A percentile compares a stretch with the other conserved stretches of the same genome.
These are phyloP conservation scores for Xylaria sp. DNA, from an alignment of 495 filamentous ascomycete genomes.

Conservation along the genomic window DNA sequence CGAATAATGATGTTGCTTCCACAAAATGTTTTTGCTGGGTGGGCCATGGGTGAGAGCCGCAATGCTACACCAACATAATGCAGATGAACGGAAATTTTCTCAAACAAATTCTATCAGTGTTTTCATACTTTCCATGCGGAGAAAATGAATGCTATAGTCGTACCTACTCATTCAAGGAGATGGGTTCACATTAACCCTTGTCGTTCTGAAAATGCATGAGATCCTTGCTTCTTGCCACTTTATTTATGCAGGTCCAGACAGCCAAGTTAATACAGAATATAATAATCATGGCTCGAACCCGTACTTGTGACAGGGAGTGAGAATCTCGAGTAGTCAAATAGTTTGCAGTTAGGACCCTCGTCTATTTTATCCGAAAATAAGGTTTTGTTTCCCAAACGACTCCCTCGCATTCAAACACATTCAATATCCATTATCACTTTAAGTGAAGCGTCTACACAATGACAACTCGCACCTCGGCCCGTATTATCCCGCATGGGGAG, in stretches of 20 bases:
- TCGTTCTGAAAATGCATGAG: background rate
- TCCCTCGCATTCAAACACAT: background rate
- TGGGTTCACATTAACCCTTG: background rate
- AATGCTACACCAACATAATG: background rate
- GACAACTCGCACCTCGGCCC: conserved; percentile 6
- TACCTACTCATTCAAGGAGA: background rate
- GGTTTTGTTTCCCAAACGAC: background rate
- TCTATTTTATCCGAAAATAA: background rate
- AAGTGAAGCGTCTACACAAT: background rate
- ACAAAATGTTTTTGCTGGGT: background rate
- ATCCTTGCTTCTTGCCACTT: background rate
- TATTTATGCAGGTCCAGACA: background rate
- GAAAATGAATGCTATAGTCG: background rate
- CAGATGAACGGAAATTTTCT: background rate
- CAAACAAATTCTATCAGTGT: background rate
- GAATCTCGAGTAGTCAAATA: no score
- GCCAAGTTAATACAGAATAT: background rate
- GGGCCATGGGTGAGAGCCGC: background rate
- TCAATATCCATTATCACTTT: background rate
- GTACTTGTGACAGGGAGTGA: background rate
- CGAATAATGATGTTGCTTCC: background rate
- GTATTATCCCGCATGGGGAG: background rate
- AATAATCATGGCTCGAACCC: background rate
- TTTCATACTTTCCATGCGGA: background rate
- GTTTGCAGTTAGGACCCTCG: background rate